These are phyloP conservation scores for Aureobasidium lini DNA, from an alignment of 2,329 filamentous ascomycete species.

Conservation along the genomic window DNA sequence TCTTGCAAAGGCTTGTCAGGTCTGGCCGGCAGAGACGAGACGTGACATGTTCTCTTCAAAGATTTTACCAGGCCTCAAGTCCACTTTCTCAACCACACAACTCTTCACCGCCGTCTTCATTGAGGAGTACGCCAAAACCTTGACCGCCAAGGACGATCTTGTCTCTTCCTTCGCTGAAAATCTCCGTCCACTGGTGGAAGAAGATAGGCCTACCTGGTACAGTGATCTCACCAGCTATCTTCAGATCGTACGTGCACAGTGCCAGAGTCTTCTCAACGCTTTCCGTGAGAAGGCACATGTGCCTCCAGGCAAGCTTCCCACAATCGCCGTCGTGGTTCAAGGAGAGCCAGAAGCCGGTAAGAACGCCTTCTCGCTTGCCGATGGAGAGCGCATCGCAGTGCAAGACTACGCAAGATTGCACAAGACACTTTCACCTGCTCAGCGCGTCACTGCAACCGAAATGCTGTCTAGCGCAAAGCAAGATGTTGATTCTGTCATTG, in stretches of 20 bases:
- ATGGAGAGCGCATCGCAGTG: slow-evolving; percentile 79
- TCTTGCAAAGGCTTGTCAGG: slow-evolving; percentile 73
- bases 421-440: slow-evolving; percentile 79
- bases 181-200: slow-evolving; percentile 70
- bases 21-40: slow-evolving; percentile 56
- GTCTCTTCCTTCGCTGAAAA: slow-evolving; percentile 54
- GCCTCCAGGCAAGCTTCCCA: slow-evolving; percentile 64
- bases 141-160: slow-evolving; percentile 38
- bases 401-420: slow-evolving; percentile 84
- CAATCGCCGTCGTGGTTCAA: slow-evolving; percentile 83
- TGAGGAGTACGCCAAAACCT: slow-evolving; percentile 71
- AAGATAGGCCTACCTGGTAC: slow-evolving; percentile 74
- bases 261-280: slow-evolving; percentile 78
- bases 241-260: slow-evolving; percentile 83
- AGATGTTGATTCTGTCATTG: slow-evolving; percentile 63
- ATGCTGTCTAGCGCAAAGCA: slow-evolving; percentile 70
- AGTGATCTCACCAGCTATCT: slow-evolving; percentile 84
- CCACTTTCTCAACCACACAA: slow-evolving; percentile 76
- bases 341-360: slow-evolving; percentile 87
- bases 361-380: slow-evolving; percentile 79
- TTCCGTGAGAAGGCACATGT: slow-evolving; percentile 90
- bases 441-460: slow-evolving; percentile 74
- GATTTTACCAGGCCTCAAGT: slow-evolving; percentile 60
- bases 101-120: slow-evolving; percentile 74
- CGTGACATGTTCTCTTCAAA: slow-evolving; percentile 58